Evolutionary conservation across 768 basidiomycete genomes (phyloP), one percentile per base, ranked within the genome.

Genomic region (Scleroderma citrinum): DNA sequence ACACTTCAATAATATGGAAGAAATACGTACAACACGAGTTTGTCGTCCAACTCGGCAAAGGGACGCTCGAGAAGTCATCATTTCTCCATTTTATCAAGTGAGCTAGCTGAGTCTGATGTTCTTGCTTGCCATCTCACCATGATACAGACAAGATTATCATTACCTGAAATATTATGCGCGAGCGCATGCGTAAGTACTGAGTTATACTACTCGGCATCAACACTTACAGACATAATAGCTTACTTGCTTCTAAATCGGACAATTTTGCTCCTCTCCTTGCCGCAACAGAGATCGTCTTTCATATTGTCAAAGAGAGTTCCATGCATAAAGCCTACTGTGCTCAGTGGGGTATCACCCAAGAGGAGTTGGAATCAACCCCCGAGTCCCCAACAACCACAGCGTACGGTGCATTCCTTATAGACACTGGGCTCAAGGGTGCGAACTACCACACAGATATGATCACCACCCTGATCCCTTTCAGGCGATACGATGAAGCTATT

Each of bases 71-170:
- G 0, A 69, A 66, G 34, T 71, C 78, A n/a, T 69, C 74, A 19
- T 97, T 95, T 64, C 59, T 86, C 13, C 83, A 92, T 59, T 96
- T 94, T 62, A 83, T 95, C 66, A 85, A 83, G 88, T 90, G 49
- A 44, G 81, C 21, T 29, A 20, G 14, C 12, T 19, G 3, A 20
- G 4, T 35, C 3, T 13, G 20, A 12, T 26, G 30, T 19, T 29
- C 26, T 29, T 10, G n/a, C 3, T 26, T 1, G 10, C 17, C 11
- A 37, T 10, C 31, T 51, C 14, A 49, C 31, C n/a, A 14, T 20
- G 0, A 1, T 8, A 2, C 54, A 89, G 87, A 56, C 91, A 92
- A 56, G 90, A 92, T 59, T 90, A 91, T 60, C 74, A 76, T 36
- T 91, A 87, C 64, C 71, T 89, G 40, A 84, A 80, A 56, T 92